Evolutionary conservation across 257 asterid species (phyloP).

Genomic region (Solanum raphanifolium): DNA sequence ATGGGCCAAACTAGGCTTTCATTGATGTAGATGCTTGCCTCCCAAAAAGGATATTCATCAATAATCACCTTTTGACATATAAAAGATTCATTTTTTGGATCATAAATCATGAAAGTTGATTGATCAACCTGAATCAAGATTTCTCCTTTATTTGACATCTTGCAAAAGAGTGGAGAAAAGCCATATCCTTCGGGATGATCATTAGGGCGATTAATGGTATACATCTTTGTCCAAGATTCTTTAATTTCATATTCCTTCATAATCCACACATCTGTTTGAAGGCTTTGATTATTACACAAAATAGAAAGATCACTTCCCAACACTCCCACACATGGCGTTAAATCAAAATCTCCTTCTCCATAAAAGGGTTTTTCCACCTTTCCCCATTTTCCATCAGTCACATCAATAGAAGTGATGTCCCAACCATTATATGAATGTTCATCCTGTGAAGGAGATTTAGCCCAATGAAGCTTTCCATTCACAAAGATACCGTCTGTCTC

Average conservation of each 20-base stretch:
- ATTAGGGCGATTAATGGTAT: background rate
- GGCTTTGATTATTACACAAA: too few relatives aligned
- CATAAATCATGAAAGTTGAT: background rate
- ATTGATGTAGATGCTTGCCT: background rate
- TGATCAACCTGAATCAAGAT: background rate
- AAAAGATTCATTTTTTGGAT: background rate
- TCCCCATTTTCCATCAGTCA: too few relatives aligned
- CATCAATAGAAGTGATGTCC: too few relatives aligned
- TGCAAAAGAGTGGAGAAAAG: background rate
- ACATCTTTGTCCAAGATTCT: background rate
- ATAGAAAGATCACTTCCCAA: too few relatives aligned
- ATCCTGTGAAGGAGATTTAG: too few relatives aligned
- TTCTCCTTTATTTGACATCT: background rate
- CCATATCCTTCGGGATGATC: background rate
- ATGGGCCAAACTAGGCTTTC: background rate
- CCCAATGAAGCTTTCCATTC: background rate
- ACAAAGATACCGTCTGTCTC: constrained; percentile 22
- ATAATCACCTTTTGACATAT: background rate
- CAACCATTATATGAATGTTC: too few relatives aligned
- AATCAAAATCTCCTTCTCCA: too few relatives aligned
- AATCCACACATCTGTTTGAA: background rate
- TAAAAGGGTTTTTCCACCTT: too few relatives aligned
- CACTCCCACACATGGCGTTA: too few relatives aligned
- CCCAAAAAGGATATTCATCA: background rate
- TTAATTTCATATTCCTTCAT: background rate